These are phyloP conservation scores for Eucalyptus polybractea DNA, from an alignment of 345 rosid genomes.

Conservation along the genomic window DNA sequence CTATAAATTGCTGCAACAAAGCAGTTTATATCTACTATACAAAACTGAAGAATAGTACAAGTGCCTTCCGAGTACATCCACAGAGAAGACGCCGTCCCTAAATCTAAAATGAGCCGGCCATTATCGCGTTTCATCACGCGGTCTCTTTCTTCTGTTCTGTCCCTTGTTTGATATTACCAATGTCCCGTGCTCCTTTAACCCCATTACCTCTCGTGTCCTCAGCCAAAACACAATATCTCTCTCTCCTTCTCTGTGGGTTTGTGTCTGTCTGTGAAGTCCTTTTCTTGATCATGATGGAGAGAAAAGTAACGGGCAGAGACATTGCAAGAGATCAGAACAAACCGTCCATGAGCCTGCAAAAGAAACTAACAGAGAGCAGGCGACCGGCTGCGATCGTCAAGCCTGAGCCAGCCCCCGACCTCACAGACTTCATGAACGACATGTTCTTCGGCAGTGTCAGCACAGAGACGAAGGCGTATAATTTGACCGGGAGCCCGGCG, in stretches of 20 bases:
- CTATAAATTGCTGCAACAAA: neutral
- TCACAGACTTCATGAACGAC: slow-evolving; percentile 63
- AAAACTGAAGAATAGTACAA: neutral
- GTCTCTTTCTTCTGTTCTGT: neutral
- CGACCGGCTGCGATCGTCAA: neutral
- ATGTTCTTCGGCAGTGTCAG: slow-evolving; percentile 38
- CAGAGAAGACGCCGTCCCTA: neutral
- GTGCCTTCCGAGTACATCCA: neutral
- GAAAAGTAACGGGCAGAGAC: slow-evolving; percentile 3
- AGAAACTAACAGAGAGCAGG: slow-evolving; percentile 7
- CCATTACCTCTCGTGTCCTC: neutral
- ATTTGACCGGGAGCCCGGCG: slow-evolving; percentile 28
- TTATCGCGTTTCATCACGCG: neutral
- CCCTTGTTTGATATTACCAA: neutral
- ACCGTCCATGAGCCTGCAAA: slow-evolving; percentile 4
- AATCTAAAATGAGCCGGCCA: neutral
- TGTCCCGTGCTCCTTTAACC: neutral
- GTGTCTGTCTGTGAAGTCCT: neutral
- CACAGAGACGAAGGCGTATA: slow-evolving; percentile 19
- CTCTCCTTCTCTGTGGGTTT: neutral
- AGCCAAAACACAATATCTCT: neutral
- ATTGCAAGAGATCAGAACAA: neutral
- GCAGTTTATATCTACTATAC: neutral
- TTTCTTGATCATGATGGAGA: slow-evolving; percentile 1
- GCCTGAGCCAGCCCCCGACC: slow-evolving; percentile 24